Evolutionary conservation across 2,329 filamentous ascomycete species (phyloP), one percentile per base, ranked within the genome.

Genomic region (Magnaporthales sp.): DNA sequence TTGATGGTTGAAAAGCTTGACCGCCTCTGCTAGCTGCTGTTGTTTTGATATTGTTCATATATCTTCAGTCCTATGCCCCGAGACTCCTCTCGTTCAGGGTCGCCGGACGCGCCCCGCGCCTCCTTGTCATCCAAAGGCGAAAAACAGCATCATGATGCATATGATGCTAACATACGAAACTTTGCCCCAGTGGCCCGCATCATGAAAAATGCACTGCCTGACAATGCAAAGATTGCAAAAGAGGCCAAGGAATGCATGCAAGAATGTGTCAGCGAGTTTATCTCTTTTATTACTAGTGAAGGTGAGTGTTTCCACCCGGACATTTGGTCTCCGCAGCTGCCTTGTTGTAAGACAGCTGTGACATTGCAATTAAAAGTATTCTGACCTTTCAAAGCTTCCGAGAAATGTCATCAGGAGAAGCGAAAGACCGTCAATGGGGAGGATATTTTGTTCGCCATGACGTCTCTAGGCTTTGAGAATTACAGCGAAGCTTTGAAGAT

Each of bases 231-330:
- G 81, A 99, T 99, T 69, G 93, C 93, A 68, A 99, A 99, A 77
- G 95, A 99, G 77, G 95, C 95, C 67, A 99, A 99, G 79, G 95
- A 99, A 78, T 99, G 95, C 80, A 98, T 99, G 95, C 95, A 99
- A 79, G 95, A 99, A 79, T 99, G 95, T 76, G 95, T 99, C 68
- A 97, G 93, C 88, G 95, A 99, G 81, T 99, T 99, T 79, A 99
- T 99, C 82, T 97, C 92, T 7, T 99, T 99, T 84, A 98, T 99
- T 76, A 99, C 95, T 46, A 98, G 94, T 78, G 95, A 99, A 85
- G 95, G 95, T 97, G 78, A 76, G 90, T 81, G 31, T 8, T 60
- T 30, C 15, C 11, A 22, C 13, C 54, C 22, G 64, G 65, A 38
- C 19, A 65, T 65, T 15, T 19, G n/a, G 3, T 15, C 22, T 19